Base-by-base conservation (phyloP, 2,329 filamentous ascomycete species). In the Arachnomyces sp. region DNA sequence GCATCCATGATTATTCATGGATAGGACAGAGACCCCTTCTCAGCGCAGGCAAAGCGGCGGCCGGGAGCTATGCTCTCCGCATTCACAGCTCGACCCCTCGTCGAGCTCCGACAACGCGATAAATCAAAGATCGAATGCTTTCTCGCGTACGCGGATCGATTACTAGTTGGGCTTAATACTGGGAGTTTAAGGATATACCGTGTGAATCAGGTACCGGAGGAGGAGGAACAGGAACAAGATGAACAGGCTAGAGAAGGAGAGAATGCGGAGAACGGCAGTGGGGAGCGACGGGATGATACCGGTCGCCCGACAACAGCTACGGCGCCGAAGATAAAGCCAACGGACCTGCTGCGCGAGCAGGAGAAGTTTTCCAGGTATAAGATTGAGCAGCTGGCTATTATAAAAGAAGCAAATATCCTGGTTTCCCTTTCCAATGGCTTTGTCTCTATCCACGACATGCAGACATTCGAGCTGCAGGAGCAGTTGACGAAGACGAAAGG, bases 51-150 rank as follows among this genome's bases (percentile, higher is more conserved):
- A 46, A 51, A 47, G 43, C 46, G 47, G 39, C 39, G 40, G 44
- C 45, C 44, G 16, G 28, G 31, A 25, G 43, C 38, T 36, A 95
- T 95, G 92, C 83, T 98, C 67, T 93, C 90, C 67, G 92, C 92
- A 61, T 98, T 98, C 69, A 94, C 85, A 54, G 89, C 92, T 71
- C 85, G 86, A 59, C 86, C 89, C 49, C 90, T 98, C 63, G 85
- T 96, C 74, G 92, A 98, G 84, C 84, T 98, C 57, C 89, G 85
- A 70, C 81, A 82, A 65, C 83, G 86, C 65, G 90, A 96, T 78
- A 95, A 93, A 73, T 93, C 86, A 51, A 92, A 84, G 73, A 95
- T 98, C 67, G 92, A 98, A 68, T 92, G 86, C 36, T 86, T 98
- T 51, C 75, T 96, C 35, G 86, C 90, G 46, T 86, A 95, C 66